Evolutionary conservation across 2,329 filamentous ascomycete genomes (phyloP).

Genomic region (Fusarium solani-melongenae): DNA sequence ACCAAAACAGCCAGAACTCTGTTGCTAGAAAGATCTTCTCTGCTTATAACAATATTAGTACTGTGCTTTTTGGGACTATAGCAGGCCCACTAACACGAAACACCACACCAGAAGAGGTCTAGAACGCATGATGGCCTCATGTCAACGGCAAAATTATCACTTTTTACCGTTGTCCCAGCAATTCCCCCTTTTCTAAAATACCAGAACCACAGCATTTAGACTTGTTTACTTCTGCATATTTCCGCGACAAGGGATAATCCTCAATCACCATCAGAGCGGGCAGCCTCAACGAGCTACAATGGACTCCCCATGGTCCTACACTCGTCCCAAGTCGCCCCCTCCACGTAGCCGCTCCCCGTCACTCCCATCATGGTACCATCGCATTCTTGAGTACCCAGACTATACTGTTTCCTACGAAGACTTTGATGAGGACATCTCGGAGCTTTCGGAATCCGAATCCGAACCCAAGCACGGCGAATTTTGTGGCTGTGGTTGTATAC

Average conservation of each 20-base stretch:
- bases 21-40: not conserved
- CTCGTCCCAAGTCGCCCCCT: not conserved
- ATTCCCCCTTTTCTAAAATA: not conserved
- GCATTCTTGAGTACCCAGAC: not conserved
- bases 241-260: not conserved
- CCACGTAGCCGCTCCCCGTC: not conserved
- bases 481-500: not conserved
- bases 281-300: not conserved
- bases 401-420: not conserved
- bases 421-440: not conserved
- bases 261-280: not conserved
- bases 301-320: not conserved
- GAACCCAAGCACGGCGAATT: not conserved
- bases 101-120: too few relatives aligned
- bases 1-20: not conserved
- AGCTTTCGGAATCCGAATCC: not conserved
- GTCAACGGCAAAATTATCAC: not conserved
- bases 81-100: not conserved
- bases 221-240: not conserved
- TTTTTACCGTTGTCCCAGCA: not conserved
- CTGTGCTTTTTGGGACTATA: too few relatives aligned
- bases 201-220: too few relatives aligned
- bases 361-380: not conserved
- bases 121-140: too few relatives aligned
- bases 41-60: too few relatives aligned